These are phyloP conservation scores for Apiospora phragmitis DNA, from an alignment of 2,329 filamentous ascomycete genomes.

Conservation along the genomic window DNA sequence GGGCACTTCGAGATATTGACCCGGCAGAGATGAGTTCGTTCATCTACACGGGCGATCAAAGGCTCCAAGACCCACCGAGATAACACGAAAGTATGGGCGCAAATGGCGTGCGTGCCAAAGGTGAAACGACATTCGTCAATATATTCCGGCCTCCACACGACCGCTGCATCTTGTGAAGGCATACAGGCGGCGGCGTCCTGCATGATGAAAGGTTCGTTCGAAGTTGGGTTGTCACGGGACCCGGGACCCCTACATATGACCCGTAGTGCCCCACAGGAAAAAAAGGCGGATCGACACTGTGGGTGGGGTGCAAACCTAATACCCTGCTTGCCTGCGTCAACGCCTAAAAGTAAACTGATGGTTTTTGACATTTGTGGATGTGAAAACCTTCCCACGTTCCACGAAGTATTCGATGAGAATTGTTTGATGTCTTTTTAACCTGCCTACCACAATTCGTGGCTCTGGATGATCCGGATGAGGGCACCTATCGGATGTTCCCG, in stretches of 20 bases:
- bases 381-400: not conserved
- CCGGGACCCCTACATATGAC: not conserved
- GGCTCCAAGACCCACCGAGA: not conserved
- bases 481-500: constrained; percentile 5
- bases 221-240: not conserved
- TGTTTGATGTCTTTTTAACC: not conserved
- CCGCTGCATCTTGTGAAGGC: not conserved
- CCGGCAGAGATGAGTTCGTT: not conserved
- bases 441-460: not conserved
- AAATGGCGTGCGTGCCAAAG: not conserved
- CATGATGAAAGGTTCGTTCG: not conserved
- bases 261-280: not conserved
- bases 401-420: not conserved
- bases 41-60: not conserved
- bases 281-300: not conserved
- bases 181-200: not conserved
- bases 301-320: not conserved
- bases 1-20: too few relatives aligned
- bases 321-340: not conserved
- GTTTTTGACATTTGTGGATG: too few relatives aligned
- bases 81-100: not conserved
- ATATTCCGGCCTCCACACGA: not conserved
- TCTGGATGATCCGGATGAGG: not conserved
- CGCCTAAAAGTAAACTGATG: too few relatives aligned
- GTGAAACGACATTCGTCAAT: not conserved